Evolutionary conservation across 75 land plant species (phyloP).

Genomic region (Cupressus sempervirens): DNA sequence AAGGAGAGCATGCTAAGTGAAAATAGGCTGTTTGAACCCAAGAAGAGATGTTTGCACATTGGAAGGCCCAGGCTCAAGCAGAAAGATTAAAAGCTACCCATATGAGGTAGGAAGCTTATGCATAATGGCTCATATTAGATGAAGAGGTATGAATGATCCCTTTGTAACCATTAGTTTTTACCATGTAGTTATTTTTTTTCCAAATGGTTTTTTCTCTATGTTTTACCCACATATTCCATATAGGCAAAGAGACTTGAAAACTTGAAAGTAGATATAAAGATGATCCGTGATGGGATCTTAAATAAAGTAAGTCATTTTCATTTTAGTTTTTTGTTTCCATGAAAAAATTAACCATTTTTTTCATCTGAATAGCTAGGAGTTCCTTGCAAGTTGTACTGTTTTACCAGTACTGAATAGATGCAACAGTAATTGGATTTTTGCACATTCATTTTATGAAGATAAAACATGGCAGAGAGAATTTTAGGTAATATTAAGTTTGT

Average conservation of each 20-base stretch:
- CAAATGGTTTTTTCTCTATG: background rate
- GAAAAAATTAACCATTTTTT: background rate
- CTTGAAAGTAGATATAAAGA: background rate
- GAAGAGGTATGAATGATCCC: background rate
- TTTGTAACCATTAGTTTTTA: background rate
- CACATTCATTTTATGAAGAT: too few species aligned
- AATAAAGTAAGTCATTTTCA: background rate
- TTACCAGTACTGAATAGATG: background rate
- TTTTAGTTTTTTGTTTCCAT: background rate
- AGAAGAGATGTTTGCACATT: slow-evolving; percentile 4
- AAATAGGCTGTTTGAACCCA: slow-evolving; percentile 8
- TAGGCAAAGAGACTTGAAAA: slow-evolving; percentile 11
- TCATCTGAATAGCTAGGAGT: background rate
- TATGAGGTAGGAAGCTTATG: background rate
- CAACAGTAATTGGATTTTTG: background rate
- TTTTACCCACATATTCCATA: background rate
- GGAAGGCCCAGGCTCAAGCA: slow-evolving; percentile 9
- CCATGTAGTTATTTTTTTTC: background rate
- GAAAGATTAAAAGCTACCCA: slow-evolving; percentile 1
- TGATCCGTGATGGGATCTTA: background rate
- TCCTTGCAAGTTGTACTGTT: background rate
- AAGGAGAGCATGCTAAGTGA: slow-evolving; percentile 6
- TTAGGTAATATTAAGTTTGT: too few species aligned
- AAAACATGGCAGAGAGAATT: too few species aligned
- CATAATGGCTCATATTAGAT: slow-evolving; percentile 3